These are phyloP conservation scores for Aspergillus alliaceus DNA, from an alignment of 2,329 filamentous ascomycete genomes.

Conservation along the genomic window DNA sequence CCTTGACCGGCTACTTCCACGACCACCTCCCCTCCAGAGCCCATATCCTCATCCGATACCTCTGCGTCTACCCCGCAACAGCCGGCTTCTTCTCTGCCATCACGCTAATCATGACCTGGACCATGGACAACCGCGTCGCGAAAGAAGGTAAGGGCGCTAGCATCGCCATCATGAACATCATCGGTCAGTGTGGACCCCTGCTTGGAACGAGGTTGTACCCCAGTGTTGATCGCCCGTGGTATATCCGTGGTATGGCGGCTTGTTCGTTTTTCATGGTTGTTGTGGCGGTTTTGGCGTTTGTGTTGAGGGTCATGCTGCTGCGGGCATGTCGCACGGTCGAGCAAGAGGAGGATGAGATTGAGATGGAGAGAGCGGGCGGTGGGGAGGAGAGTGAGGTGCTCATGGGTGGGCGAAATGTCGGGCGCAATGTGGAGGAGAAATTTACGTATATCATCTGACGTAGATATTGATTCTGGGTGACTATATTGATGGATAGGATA, in stretches of 20 bases:
- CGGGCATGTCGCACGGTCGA: slow-evolving; percentile 46
- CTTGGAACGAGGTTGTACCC: slow-evolving; percentile 69
- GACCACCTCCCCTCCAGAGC: slow-evolving; percentile 30
- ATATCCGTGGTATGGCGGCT: slow-evolving; percentile 61
- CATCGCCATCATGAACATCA: slow-evolving; percentile 67
- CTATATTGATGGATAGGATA: too few species aligned
- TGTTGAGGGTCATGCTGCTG: slow-evolving; percentile 55
- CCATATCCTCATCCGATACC: slow-evolving; percentile 58
- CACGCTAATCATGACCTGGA: slow-evolving; percentile 84
- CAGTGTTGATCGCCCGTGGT: slow-evolving; percentile 58
- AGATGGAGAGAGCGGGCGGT: slow-evolving; percentile 8
- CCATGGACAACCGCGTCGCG: slow-evolving; percentile 76
- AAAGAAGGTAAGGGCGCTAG: slow-evolving; percentile 70
- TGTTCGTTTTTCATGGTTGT: slow-evolving; percentile 64
- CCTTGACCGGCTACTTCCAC: slow-evolving; percentile 51
- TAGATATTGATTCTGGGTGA: background rate
- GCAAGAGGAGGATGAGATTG: slow-evolving; percentile 9
- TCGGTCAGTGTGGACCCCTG: slow-evolving; percentile 59
- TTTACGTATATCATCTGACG: slow-evolving; percentile 29
- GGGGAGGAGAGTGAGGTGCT: slow-evolving; percentile 31
- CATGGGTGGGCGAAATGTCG: slow-evolving; percentile 20
- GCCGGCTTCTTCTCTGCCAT: slow-evolving; percentile 82
- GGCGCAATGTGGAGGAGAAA: slow-evolving; percentile 16
- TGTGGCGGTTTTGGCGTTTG: slow-evolving; percentile 58
- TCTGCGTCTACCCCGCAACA: slow-evolving; percentile 75